Evolutionary conservation across 371 early-diverging fungal genomes (phyloP).

Genomic region (Mucor sp.): DNA sequence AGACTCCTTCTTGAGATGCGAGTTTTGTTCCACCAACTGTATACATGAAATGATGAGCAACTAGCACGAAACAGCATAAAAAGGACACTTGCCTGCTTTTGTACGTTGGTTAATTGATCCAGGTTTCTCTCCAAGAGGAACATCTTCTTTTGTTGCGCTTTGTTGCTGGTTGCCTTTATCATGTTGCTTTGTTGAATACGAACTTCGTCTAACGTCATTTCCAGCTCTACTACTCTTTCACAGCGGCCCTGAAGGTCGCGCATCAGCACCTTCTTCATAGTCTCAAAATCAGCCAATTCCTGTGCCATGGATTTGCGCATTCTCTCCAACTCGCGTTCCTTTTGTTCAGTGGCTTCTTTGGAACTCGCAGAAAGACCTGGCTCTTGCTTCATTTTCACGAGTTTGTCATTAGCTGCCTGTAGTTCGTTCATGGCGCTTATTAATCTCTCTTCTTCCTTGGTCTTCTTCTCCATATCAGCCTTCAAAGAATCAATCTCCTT

Average conservation of each 20-base stretch:
- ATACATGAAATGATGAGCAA: background rate
- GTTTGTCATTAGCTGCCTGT: conserved; percentile 67
- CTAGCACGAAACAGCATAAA: background rate
- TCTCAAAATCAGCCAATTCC: conserved; percentile 94
- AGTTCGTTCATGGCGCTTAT: conserved; percentile 59
- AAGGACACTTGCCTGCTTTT: conserved; percentile 67
- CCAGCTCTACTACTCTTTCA: conserved; percentile 94
- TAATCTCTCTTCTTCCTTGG: conserved; percentile 70
- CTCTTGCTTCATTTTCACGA: conserved; percentile 44
- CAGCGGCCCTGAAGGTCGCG: conserved; percentile 94
- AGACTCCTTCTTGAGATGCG: conserved; percentile 89
- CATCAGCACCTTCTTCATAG: conserved; percentile 96
- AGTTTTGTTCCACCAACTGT: conserved; percentile 91
- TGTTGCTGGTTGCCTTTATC: conserved; percentile 76
- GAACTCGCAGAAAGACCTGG: conserved; percentile 23
- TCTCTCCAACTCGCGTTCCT: conserved; percentile 84
- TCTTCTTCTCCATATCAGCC: conserved; percentile 68
- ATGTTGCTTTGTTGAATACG: conserved; percentile 87
- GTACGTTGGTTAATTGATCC: conserved; percentile 92
- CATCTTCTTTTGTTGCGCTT: conserved; percentile 92
- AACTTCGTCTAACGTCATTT: conserved; percentile 91
- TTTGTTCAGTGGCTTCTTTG: conserved; percentile 43
- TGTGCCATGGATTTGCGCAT: conserved; percentile 91
- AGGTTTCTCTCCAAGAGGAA: conserved; percentile 93
- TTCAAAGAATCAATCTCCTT: conserved; percentile 79